Percentiles rank a stretch among this genome's conserved stretches.
These are phyloP conservation scores for Geosmithia putterillii DNA, from an alignment of 2,329 filamentous ascomycete species.

Conservation along the genomic window DNA sequence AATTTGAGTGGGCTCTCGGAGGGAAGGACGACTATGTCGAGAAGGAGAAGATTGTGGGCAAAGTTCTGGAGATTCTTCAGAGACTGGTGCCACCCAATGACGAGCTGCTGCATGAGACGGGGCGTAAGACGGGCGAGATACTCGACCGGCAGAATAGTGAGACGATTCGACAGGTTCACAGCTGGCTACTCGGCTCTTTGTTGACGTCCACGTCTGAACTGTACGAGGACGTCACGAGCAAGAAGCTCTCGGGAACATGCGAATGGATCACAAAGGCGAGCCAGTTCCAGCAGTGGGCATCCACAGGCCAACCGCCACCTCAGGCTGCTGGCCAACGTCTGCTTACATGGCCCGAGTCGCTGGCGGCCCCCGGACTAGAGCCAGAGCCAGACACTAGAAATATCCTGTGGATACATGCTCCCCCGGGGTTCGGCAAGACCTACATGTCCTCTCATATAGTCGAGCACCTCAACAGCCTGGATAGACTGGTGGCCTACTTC, in stretches of 20 bases:
- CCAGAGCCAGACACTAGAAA: slow-evolving; percentile 1
- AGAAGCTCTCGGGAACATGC: not conserved
- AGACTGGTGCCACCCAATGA: too few relatives aligned
- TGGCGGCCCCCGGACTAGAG: not conserved
- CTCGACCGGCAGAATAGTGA: too few relatives aligned
- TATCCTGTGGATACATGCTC: slow-evolving; percentile 18
- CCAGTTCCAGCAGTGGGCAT: not conserved
- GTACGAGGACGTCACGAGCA: not conserved
- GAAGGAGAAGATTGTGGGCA: too few relatives aligned
- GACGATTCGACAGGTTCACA: too few relatives aligned
- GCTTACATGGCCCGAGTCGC: too few relatives aligned
- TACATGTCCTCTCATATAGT: slow-evolving; percentile 15
- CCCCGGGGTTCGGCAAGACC: slow-evolving; percentile 18
- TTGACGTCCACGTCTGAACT: not conserved
- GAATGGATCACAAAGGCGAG: not conserved
- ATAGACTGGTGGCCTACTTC: slow-evolving; percentile 11
- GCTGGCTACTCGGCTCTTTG: too few relatives aligned
- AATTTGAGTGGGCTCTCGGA: too few relatives aligned
- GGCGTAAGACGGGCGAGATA: too few relatives aligned
- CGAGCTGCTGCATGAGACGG: too few relatives aligned
- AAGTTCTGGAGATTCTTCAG: too few relatives aligned
- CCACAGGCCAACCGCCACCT: not conserved
- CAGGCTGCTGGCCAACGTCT: not conserved
- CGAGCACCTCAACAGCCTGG: slow-evolving; percentile 6
- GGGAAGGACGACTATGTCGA: too few relatives aligned